A percentile compares a stretch with the other conserved stretches of the same genome.
phyloP scores from a whole-genome alignment of 2,329 filamentous ascomycete genomes.

The Curvularia verruculosa region DNA sequence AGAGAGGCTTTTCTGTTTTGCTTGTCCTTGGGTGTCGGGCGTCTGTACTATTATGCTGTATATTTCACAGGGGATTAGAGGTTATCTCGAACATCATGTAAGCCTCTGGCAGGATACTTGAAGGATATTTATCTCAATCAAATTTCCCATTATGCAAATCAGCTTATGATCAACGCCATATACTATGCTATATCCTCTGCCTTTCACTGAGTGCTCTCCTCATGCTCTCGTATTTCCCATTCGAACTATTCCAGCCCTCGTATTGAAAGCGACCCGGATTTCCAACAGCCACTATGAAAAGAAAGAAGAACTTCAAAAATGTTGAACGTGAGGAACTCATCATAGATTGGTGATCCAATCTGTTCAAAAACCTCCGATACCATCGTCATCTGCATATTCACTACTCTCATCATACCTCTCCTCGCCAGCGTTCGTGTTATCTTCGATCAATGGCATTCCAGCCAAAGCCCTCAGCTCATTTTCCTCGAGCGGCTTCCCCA shows the following conservation, averaged over 20 bases:
- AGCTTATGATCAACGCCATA: neutral
- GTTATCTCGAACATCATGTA: neutral
- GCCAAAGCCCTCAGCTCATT: slow-evolving; percentile 30
- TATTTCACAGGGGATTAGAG: neutral
- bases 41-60: neutral
- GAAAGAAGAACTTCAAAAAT: neutral
- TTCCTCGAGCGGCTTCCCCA: slow-evolving; percentile 29
- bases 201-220: neutral
- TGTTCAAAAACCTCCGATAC: slow-evolving; percentile 10
- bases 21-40: neutral
- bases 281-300: neutral
- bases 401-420: slow-evolving; percentile 2
- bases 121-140: neutral
- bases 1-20: neutral
- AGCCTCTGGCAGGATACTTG: neutral
- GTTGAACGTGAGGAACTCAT: neutral
- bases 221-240: neutral
- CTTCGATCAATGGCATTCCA: slow-evolving; percentile 27
- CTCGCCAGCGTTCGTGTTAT: neutral
- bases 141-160: neutral
- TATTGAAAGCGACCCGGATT: neutral
- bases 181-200: neutral
- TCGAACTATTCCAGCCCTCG: neutral
- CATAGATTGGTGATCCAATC: neutral
- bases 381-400: slow-evolving; percentile 10